phyloP scores from a whole-genome alignment of 2,329 filamentous ascomycete species.

The Talaromyces albobiverticillius region DNA sequence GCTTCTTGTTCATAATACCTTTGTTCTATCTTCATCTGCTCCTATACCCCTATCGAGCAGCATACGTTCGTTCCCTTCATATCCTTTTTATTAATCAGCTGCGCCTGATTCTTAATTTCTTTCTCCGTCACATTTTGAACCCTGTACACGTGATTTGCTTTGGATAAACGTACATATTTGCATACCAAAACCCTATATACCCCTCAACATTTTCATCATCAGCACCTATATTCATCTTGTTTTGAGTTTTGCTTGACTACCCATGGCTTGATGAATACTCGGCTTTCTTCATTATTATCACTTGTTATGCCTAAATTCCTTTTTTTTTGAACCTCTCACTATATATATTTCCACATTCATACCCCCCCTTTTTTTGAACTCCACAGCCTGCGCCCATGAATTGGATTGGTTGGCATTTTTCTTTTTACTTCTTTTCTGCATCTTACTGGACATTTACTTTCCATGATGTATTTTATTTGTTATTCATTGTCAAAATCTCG shows the following conservation, averaged over 20 bases:
- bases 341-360: neutral
- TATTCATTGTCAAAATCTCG: neutral
- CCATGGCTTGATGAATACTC: neutral
- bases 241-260: neutral
- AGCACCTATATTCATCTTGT: neutral
- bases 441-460: neutral
- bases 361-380: neutral
- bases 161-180: neutral
- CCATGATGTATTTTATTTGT: neutral
- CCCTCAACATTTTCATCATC: neutral
- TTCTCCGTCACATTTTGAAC: neutral
- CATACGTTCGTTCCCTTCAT: slow-evolving; percentile 1
- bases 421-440: slow-evolving; percentile 1
- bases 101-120: neutral
- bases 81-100: neutral
- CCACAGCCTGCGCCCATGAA: neutral
- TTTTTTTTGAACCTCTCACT: no score
- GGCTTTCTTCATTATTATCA: neutral
- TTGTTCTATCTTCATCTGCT: slow-evolving; percentile 5
- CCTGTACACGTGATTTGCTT: neutral
- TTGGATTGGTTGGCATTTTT: neutral
- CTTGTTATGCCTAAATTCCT: neutral
- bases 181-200: neutral
- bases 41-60: slow-evolving; percentile 16
- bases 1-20: slow-evolving; percentile 4